These are phyloP conservation scores for Arxiozyma bovina DNA, from an alignment of 1,139 yeast genomes.

Conservation along the genomic window DNA sequence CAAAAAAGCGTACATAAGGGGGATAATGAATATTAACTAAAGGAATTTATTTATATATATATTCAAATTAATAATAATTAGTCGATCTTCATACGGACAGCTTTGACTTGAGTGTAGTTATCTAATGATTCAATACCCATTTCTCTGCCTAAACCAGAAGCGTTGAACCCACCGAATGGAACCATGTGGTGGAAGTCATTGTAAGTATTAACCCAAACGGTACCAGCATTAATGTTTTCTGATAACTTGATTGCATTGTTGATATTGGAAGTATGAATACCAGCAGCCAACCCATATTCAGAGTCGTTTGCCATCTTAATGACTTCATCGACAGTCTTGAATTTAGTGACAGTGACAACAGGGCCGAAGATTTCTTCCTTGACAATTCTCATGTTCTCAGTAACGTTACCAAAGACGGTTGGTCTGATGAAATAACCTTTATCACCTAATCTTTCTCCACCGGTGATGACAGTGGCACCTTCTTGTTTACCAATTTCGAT, in stretches of 20 bases:
- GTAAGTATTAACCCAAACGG: slow-evolving; percentile 49
- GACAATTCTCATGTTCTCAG: slow-evolving; percentile 56
- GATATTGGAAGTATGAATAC: slow-evolving; percentile 53
- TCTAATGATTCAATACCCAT: slow-evolving; percentile 62
- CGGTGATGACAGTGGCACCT: slow-evolving; percentile 53
- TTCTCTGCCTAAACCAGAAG: slow-evolving; percentile 67
- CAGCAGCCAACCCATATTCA: slow-evolving; percentile 66
- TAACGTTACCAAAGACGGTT: slow-evolving; percentile 67
- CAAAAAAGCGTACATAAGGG: too few species aligned
- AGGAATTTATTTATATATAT: too few species aligned
- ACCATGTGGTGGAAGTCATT: slow-evolving; percentile 54
- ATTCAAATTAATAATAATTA: too few species aligned
- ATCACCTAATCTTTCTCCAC: slow-evolving; percentile 49
- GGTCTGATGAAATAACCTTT: slow-evolving; percentile 73
- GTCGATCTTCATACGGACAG: slow-evolving; percentile 32
- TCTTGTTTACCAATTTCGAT: slow-evolving; percentile 50
- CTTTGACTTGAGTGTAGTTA: slow-evolving; percentile 56
- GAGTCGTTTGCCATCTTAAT: slow-evolving; percentile 54
- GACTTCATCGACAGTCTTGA: slow-evolving; percentile 54
- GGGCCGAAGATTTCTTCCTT: slow-evolving; percentile 83
- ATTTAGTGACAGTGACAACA: slow-evolving; percentile 58
- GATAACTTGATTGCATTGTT: slow-evolving; percentile 51
- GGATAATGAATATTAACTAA: not conserved
- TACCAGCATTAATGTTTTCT: slow-evolving; percentile 59
- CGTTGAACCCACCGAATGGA: slow-evolving; percentile 54